A percentile compares a stretch with the other conserved stretches of the same genome.
phyloP scores from a whole-genome alignment of 768 basidiomycete genomes.

The Lentinula sp. region DNA sequence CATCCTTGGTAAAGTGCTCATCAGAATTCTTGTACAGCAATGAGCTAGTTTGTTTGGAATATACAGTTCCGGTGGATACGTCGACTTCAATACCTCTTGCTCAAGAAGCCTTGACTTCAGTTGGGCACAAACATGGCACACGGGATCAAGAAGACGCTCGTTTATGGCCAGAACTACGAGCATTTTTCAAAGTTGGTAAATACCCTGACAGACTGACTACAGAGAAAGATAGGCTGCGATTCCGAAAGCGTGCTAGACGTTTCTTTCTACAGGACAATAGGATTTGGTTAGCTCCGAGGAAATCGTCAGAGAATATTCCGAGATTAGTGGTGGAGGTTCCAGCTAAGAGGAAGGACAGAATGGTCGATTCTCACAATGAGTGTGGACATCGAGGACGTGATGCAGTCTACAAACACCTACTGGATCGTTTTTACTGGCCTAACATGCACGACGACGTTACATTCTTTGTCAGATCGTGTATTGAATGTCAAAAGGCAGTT shows the following conservation, averaged over 20 bases:
- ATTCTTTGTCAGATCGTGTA: conserved; percentile 24
- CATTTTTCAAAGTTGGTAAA: conserved; percentile 5
- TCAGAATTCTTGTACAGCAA: no score
- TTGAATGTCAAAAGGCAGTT: conserved; percentile 22
- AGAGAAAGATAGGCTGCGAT: conserved; percentile 2
- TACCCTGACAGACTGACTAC: conserved; percentile 4
- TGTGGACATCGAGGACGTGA: conserved; percentile 24
- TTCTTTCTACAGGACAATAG: conserved; percentile 15
- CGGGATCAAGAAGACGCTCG: no score
- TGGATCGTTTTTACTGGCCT: conserved; percentile 27
- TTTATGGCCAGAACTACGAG: conserved; percentile 12
- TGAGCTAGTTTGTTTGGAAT: no score
- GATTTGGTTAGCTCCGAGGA: conserved; percentile 14
- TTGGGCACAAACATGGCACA: no score
- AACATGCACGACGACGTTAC: conserved; percentile 22
- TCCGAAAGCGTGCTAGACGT: conserved; percentile 2
- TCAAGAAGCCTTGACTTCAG: no score
- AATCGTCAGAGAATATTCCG: conserved; percentile 9
- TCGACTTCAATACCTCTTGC: no score
- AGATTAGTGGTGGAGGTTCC: conserved; percentile 16
- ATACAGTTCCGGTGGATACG: no score
- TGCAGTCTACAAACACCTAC: conserved; percentile 11
- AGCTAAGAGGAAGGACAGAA: conserved; percentile 7
- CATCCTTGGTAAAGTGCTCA: no score
- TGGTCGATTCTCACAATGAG: conserved; percentile 19